Conservation (phyloP, 2,329 filamentous ascomycete genomes). For the Trichoderma harzianum region DNA sequence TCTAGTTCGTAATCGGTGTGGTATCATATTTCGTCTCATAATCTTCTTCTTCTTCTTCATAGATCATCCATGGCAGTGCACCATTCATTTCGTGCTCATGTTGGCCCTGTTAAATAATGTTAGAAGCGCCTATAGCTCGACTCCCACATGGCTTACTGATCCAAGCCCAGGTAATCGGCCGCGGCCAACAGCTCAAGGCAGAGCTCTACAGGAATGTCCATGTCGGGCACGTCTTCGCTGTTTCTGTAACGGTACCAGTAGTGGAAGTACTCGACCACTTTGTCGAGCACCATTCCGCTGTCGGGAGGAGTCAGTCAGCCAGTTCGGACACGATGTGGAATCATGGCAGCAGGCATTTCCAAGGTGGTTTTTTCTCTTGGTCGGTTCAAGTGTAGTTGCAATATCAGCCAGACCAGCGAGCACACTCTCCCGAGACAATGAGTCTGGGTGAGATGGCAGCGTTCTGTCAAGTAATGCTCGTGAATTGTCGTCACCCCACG, state of each 20-base stretch:
- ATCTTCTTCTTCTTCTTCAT: background rate
- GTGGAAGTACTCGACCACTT: constrained; percentile 79
- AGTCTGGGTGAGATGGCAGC: constrained; percentile 46
- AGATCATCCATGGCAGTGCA: background rate
- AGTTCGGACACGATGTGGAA: background rate
- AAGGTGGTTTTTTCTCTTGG: constrained; percentile 19
- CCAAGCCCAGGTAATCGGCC: constrained; percentile 71
- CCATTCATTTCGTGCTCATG: constrained; percentile 38
- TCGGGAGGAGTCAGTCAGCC: constrained; percentile 20
- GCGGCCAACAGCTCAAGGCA: constrained; percentile 75
- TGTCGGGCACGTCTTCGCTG: constrained; percentile 69
- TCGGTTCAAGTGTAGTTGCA: constrained; percentile 65
- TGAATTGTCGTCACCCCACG: constrained; percentile 34
- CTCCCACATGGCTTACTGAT: constrained; percentile 40
- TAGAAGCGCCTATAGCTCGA: constrained; percentile 24
- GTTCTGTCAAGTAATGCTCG: constrained; percentile 37
- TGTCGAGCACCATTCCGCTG: constrained; percentile 72
- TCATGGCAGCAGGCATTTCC: background rate
- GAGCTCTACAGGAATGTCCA: constrained; percentile 76
- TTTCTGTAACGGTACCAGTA: constrained; percentile 74
- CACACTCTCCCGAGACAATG: constrained; percentile 23
- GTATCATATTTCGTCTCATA: constrained; percentile 11
- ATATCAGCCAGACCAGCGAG: constrained; percentile 46
- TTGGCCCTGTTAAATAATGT: constrained; percentile 34
- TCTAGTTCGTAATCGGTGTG: constrained; percentile 1